Base-by-base conservation (phyloP, 495 filamentous ascomycete genomes). In the Aspergillus campestris region DNA sequence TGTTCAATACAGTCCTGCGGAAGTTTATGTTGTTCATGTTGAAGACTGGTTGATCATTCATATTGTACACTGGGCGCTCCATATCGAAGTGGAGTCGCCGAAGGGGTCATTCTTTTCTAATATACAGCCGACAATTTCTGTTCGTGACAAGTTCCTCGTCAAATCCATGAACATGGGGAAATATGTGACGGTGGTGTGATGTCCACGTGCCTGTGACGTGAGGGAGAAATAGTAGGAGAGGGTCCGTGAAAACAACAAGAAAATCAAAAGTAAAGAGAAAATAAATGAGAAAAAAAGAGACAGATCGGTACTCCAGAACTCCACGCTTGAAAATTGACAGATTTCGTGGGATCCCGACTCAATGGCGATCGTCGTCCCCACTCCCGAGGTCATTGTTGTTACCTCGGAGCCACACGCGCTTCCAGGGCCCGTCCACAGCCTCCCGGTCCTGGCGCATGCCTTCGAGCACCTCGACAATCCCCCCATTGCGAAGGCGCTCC, bases 401-500 rank as follows among this genome's bases (percentile, higher is more conserved):
- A 10, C 68, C 67, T 7, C 65, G 56, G 24, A 67, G 41, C 71
- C 69, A 77, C 10, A 67, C 62, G 32, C 67, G 67, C 51, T 72
- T 72, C 69, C 65, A 74, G 11, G 69, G 66, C n/a, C 67, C 65
- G 24, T 73, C 67, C 5, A 60, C 53, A 11, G 58, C 63, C 47
- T 81, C 79, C 12, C 79, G 67, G 57, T 92, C 87, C 53, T 74
- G 67, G 44, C 84, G 74, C 81, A 91, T 86, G 27, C 86, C 86
- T 60, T 95, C 91, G 34, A 92, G 65, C 12, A 96, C 84, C 13
- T 79, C 87, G 24, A 90, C 84, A 33, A 96, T 79, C 8, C 94
- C 86, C 9, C 89, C 87, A 42, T 74, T 71, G 44, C 92, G 78
- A 50, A 97, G 60, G 31, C 92, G 77, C 63, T 94, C 87, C 18